A percentile compares a stretch with the other conserved stretches of the same genome.
phyloP scores from a whole-genome alignment of 2,329 filamentous ascomycete species.

The Chaetomium strumarium region DNA sequence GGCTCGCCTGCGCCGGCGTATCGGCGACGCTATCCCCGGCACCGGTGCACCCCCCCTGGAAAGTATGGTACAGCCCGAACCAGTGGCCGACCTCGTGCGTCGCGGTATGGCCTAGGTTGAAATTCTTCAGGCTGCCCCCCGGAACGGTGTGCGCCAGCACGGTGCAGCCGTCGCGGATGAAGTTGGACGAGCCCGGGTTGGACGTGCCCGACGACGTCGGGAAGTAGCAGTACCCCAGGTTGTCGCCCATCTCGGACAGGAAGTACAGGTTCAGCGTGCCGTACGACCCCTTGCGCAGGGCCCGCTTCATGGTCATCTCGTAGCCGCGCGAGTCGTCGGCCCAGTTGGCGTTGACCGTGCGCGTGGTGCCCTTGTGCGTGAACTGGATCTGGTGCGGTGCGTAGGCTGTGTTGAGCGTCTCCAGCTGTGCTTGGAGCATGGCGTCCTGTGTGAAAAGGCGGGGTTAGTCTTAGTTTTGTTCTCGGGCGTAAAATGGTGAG shows the following conservation, averaged over 20 bases:
- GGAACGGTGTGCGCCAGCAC: slow-evolving; percentile 28
- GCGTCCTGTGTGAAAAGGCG: slow-evolving; percentile 28
- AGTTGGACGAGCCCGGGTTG: slow-evolving; percentile 27
- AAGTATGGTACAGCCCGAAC: slow-evolving; percentile 41
- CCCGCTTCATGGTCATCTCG: slow-evolving; percentile 39
- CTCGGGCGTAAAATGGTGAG: no score
- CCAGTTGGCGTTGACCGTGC: slow-evolving; percentile 42
- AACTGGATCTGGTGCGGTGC: slow-evolving; percentile 40
- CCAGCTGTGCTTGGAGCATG: slow-evolving; percentile 37
- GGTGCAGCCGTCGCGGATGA: slow-evolving; percentile 29
- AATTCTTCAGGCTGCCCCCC: slow-evolving; percentile 27
- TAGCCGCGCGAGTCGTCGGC: slow-evolving; percentile 33
- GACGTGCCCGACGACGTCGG: slow-evolving; percentile 26
- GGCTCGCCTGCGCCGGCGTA: slow-evolving; percentile 34
- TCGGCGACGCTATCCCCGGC: slow-evolving; percentile 36
- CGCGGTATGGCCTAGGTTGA: slow-evolving; percentile 34
- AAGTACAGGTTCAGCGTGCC: slow-evolving; percentile 44
- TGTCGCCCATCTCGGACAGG: slow-evolving; percentile 31
- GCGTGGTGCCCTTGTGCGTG: slow-evolving; percentile 34
- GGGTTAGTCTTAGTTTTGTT: background rate
- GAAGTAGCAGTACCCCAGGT: slow-evolving; percentile 44
- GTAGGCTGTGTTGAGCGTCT: slow-evolving; percentile 41
- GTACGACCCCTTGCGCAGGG: slow-evolving; percentile 39
- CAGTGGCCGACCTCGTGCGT: slow-evolving; percentile 41
- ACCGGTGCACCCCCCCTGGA: slow-evolving; percentile 36